These are phyloP conservation scores for Ceratocystis huliohia DNA, from an alignment of 2,329 filamentous ascomycete genomes.

Conservation along the genomic window DNA sequence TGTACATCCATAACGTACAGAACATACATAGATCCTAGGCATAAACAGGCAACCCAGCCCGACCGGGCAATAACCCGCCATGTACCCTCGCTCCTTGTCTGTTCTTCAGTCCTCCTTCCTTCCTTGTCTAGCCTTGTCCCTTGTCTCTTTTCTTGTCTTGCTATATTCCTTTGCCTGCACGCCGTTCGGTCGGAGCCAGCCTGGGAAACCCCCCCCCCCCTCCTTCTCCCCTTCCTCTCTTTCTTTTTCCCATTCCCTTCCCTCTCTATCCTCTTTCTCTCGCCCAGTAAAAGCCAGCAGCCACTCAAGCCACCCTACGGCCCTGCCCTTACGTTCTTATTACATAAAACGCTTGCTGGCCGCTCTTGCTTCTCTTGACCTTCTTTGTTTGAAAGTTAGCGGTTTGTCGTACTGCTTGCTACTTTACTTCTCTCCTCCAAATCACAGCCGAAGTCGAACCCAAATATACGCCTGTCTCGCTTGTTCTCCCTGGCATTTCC, in stretches of 20 bases:
- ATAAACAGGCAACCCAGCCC: not conserved
- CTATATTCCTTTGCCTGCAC: not conserved
- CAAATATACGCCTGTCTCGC: too few species aligned
- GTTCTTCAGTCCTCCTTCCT: not conserved
- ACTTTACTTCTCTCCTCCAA: too few species aligned
- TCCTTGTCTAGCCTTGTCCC: not conserved
- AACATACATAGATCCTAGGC: not conserved
- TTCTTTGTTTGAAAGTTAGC: not conserved
- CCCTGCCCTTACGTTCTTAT: constrained; percentile 19
- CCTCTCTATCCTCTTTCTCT: not conserved
- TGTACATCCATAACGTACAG: not conserved
- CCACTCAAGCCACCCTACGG: constrained; percentile 9
- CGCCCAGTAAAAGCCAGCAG: not conserved
- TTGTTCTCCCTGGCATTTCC: not conserved
- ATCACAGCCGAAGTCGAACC: too few species aligned
- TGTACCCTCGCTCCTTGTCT: not conserved
- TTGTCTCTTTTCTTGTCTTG: not conserved
- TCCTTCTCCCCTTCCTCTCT: too few species aligned
- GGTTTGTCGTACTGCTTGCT: not conserved
- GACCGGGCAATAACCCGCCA: not conserved
- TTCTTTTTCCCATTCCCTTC: too few species aligned
- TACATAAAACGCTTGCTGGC: constrained; percentile 23
- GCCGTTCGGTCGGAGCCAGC: not conserved
- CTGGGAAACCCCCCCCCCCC: not conserved
- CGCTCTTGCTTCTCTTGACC: constrained; percentile 12